A percentile compares a stretch with the other conserved stretches of the same genome.
Conservation (phyloP, 2,329 filamentous ascomycete genomes). For the Aspergillus sp. region DNA sequence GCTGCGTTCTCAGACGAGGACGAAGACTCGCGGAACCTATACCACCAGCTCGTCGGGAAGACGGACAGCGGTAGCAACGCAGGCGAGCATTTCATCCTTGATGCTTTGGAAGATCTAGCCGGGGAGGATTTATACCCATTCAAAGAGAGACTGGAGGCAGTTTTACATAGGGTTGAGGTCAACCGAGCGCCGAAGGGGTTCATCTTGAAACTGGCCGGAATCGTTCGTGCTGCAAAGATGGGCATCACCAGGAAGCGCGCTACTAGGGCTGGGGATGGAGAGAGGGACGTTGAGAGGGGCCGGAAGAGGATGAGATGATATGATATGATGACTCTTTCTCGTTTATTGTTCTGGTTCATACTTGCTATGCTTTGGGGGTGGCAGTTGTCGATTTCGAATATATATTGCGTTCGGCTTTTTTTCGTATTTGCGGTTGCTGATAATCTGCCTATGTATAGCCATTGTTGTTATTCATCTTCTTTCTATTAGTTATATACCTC, state of each 20-base stretch:
- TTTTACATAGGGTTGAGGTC: constrained; percentile 46
- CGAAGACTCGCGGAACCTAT: constrained; percentile 44
- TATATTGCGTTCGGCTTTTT: background rate
- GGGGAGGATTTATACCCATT: constrained; percentile 31
- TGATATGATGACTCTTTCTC: background rate
- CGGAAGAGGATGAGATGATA: constrained; percentile 35
- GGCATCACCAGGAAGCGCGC: constrained; percentile 30
- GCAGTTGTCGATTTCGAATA: background rate
- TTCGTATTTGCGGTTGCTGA: background rate
- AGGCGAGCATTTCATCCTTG: constrained; percentile 37
- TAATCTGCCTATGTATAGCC: background rate
- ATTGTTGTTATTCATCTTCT: background rate
- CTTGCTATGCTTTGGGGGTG: background rate
- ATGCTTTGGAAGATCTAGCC: constrained; percentile 38
- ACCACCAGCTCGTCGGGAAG: constrained; percentile 40
- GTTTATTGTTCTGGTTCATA: background rate
- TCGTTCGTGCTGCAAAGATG: constrained; percentile 32
- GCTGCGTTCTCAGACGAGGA: constrained; percentile 35
- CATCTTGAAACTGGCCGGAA: constrained; percentile 30
- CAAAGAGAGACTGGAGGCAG: constrained; percentile 27
- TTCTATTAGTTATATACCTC: too few relatives aligned
- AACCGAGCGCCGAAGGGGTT: constrained; percentile 40
- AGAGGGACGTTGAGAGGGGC: constrained; percentile 21
- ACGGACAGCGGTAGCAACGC: constrained; percentile 23
- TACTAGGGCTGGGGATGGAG: constrained; percentile 21